Percentiles rank a stretch among this genome's conserved stretches.
Conservation (phyloP, 2,329 filamentous ascomycete species). For the Fusarium pininemorale region DNA sequence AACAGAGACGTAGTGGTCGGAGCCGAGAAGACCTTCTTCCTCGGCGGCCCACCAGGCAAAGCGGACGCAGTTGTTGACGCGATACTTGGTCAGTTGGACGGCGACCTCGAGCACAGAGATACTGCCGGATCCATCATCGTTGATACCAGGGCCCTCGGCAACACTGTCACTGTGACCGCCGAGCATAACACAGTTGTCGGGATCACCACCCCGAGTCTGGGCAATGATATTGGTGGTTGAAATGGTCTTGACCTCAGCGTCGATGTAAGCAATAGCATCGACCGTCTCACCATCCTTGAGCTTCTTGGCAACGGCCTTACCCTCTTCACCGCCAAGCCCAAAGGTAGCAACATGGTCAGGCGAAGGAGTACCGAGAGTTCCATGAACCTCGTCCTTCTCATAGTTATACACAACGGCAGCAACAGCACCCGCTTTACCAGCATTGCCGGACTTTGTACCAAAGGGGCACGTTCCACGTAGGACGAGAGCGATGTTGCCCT, state of each 20-base stretch:
- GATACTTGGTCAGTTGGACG: conserved; percentile 64
- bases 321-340: conserved; percentile 69
- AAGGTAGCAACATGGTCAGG: conserved; percentile 73
- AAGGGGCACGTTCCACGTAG: conserved; percentile 76
- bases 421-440: conserved; percentile 74
- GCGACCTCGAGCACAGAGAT: conserved; percentile 70
- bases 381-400: conserved; percentile 67
- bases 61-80: conserved; percentile 71
- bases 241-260: conserved; percentile 64
- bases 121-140: conserved; percentile 78
- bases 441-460: conserved; percentile 73
- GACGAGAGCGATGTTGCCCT: conserved; percentile 75
- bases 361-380: conserved; percentile 72
- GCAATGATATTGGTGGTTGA: conserved; percentile 69
- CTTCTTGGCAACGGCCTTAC: conserved; percentile 62
- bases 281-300: conserved; percentile 61
- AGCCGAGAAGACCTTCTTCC: conserved; percentile 73
- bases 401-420: conserved; percentile 82
- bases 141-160: conserved; percentile 74
- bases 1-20: conserved; percentile 66
- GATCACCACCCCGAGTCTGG: conserved; percentile 68
- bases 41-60: conserved; percentile 76
- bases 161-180: conserved; percentile 73
- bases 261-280: conserved; percentile 67
- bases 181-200: conserved; percentile 71